Conservation (phyloP, 352 stramenopile species). For the Discostella stelligera region DNA sequence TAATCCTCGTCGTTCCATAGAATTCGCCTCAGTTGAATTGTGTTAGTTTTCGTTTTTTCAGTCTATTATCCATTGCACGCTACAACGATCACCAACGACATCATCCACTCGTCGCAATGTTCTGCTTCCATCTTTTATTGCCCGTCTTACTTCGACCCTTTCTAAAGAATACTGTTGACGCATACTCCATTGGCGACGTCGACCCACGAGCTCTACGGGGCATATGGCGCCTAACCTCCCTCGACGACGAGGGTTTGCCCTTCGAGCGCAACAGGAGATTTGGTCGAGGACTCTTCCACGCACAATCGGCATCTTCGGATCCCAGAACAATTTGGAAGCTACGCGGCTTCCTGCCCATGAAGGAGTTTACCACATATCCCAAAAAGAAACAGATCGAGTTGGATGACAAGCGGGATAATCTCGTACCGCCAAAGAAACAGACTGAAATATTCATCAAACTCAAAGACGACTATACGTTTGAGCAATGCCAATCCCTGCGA, state of each 20-base stretch:
- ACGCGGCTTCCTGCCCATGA: constrained; percentile 55
- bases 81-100: background rate
- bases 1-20: background rate
- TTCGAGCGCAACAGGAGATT: constrained; percentile 20
- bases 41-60: too few species aligned
- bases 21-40: too few species aligned
- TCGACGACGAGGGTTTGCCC: constrained; percentile 36
- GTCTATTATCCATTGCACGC: too few species aligned
- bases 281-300: constrained; percentile 3
- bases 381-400: constrained; percentile 38
- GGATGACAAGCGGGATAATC: constrained; percentile 4
- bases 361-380: constrained; percentile 78
- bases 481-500: constrained; percentile 48
- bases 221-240: constrained; percentile 45
- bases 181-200: constrained; percentile 53
- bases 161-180: background rate
- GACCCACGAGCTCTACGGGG: constrained; percentile 37
- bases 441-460: constrained; percentile 75
- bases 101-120: background rate
- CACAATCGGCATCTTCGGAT: constrained; percentile 8
- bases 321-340: constrained; percentile 35
- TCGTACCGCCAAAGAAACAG: constrained; percentile 29
- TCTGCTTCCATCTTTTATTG: background rate
- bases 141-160: background rate
- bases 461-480: constrained; percentile 74